Evolutionary conservation across 1,284 basidiomycete genomes (phyloP).

Genomic region (Ustilago cynodontis): DNA sequence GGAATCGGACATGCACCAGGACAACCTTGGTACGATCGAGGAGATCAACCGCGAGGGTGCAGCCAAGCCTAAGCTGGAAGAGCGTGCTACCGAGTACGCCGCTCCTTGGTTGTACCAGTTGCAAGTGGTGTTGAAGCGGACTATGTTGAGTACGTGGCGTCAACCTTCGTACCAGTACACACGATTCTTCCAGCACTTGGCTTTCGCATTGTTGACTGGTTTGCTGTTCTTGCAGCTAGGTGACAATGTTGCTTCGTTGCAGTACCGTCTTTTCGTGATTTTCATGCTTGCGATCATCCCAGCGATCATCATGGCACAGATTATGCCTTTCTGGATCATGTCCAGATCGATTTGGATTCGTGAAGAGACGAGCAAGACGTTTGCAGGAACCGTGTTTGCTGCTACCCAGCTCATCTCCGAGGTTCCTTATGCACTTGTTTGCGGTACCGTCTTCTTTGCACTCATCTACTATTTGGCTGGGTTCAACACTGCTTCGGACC

Average conservation of each 20-base stretch:
- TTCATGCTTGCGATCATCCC: slow-evolving; percentile 75
- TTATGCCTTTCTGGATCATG: slow-evolving; percentile 87
- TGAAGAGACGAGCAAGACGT: slow-evolving; percentile 63
- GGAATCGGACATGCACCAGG: slow-evolving; percentile 68
- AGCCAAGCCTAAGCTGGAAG: slow-evolving; percentile 67
- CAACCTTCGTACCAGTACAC: slow-evolving; percentile 73
- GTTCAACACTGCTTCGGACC: slow-evolving; percentile 73
- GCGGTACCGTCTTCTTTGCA: slow-evolving; percentile 50
- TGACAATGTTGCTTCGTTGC: slow-evolving; percentile 78
- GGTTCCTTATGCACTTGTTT: slow-evolving; percentile 79
- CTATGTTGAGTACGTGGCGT: slow-evolving; percentile 73
- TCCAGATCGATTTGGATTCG: slow-evolving; percentile 73
- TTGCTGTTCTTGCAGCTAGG: slow-evolving; percentile 86
- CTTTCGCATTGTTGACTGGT: slow-evolving; percentile 82
- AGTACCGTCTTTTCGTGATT: slow-evolving; percentile 85
- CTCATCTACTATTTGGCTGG: slow-evolving; percentile 75
- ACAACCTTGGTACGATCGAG: slow-evolving; percentile 71
- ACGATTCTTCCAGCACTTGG: slow-evolving; percentile 76
- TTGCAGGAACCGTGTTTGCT: slow-evolving; percentile 68
- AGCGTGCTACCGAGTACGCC: slow-evolving; percentile 71
- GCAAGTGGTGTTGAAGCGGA: slow-evolving; percentile 79
- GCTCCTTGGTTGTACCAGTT: slow-evolving; percentile 85
- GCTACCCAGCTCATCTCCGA: slow-evolving; percentile 68
- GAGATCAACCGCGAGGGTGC: slow-evolving; percentile 72
- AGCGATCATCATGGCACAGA: slow-evolving; percentile 81